Evolutionary conservation across 2,329 filamentous ascomycete species (phyloP), one percentile per base, ranked within the genome.

Genomic region (Zasmidium citrigriseum): DNA sequence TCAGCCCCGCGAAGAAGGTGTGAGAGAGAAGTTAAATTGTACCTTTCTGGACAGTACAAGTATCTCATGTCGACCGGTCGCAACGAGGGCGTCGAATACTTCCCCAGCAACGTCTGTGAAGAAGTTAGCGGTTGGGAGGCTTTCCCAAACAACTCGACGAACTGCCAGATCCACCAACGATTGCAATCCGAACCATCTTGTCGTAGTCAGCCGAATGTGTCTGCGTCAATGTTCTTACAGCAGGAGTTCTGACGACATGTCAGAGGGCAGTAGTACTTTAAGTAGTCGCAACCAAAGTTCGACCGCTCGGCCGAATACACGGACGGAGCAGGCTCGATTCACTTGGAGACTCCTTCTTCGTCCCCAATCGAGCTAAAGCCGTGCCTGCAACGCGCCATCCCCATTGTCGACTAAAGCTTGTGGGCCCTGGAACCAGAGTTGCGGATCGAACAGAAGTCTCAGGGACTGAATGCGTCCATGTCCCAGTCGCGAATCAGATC

Each of bases 61-160:
- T 47, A 87, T 81, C 0, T 83, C 73, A 57, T 87, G 83, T 54
- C 79, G 83, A 10, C 75, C 74, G 2, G 74, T 73, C 2, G 77
- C 76, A 2, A 82, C 64, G 0, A 85, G 73, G 2, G 71, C 75
- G 57, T 85, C 82, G 21, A 85, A 70, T 10, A 86, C 67, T 65
- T 84, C 83, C 45, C 72, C 75, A 1, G 79, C 80, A 48, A 86
- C 78, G 34, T 41, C 34, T 41, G 34, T n/a, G 12, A 41, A n/a
- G 14, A n/a, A 29, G 14, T 41, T 41, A 41, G 34, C 5, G 14
- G 4, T 11, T n/a, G 34, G 18, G 4, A n/a, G 5, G 7, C 5
- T 9, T n/a, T n/a, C 4, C 12, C 4, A 41, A n/a, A 41, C 34
- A 41, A 41, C 18, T 41, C 18, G 12, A 41, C 34, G 14, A n/a